Conservation (phyloP, 192 early-diverging fungal genomes). For the Coemansia erecta region DNA sequence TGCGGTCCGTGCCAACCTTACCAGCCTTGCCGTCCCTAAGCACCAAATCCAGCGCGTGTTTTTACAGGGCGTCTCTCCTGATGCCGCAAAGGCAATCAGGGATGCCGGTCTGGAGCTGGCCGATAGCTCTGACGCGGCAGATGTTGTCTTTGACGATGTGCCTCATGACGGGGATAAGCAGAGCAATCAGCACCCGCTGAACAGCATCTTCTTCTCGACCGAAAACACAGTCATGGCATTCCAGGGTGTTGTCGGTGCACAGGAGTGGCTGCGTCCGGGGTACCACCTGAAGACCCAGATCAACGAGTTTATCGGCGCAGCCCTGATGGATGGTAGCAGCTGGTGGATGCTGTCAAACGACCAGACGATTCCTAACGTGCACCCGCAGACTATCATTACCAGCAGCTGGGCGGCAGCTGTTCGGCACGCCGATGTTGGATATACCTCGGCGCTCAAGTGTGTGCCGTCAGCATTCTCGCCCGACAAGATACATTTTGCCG, state of each 20-base stretch:
- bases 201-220: slow-evolving; percentile 23
- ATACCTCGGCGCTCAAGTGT: slow-evolving; percentile 32
- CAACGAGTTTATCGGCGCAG: slow-evolving; percentile 42
- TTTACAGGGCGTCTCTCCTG: slow-evolving; percentile 11
- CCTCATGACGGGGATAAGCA: slow-evolving; percentile 7
- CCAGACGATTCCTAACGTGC: slow-evolving; percentile 14
- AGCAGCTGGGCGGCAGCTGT: slow-evolving; percentile 36
- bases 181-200: slow-evolving; percentile 34
- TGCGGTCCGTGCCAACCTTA: slow-evolving; percentile 10
- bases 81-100: slow-evolving; percentile 13
- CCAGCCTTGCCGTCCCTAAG: slow-evolving; percentile 9
- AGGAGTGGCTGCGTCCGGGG: slow-evolving; percentile 34
- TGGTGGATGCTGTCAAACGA: slow-evolving; percentile 43
- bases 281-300: slow-evolving; percentile 44
- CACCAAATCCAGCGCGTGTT: slow-evolving; percentile 17
- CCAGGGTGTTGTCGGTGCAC: slow-evolving; percentile 34
- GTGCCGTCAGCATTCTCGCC: slow-evolving; percentile 18
- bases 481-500: slow-evolving; percentile 19
- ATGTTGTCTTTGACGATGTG: slow-evolving; percentile 37
- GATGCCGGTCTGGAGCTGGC: slow-evolving; percentile 16
- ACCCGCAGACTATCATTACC: slow-evolving; percentile 29
- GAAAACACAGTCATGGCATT: slow-evolving; percentile 30
- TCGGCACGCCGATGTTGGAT: slow-evolving; percentile 50
- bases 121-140: slow-evolving; percentile 19
- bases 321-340: slow-evolving; percentile 38